phyloP scores from a whole-genome alignment of 108 stramenopile genomes.

The Aureococcus anophagefferens region DNA sequence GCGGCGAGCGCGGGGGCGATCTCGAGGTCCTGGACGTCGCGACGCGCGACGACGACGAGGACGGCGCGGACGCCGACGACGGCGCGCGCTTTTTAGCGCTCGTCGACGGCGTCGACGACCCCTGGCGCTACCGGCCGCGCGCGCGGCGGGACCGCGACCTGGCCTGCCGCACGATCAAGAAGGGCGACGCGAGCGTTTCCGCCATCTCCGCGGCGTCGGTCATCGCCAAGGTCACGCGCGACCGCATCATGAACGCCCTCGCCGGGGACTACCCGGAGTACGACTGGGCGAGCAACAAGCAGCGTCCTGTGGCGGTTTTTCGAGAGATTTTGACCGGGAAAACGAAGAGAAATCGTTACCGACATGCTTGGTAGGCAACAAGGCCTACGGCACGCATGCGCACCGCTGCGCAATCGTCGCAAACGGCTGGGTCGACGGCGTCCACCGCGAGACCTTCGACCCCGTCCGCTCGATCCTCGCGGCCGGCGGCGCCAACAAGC shows the following conservation, averaged over 20 bases:
- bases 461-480: neutral
- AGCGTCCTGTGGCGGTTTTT: too few species aligned
- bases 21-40: neutral
- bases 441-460: neutral
- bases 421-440: constrained; percentile 34
- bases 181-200: constrained; percentile 80
- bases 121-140: neutral
- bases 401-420: constrained; percentile 59
- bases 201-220: constrained; percentile 88
- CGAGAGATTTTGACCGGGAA: too few species aligned
- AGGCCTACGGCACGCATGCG: constrained; percentile 83
- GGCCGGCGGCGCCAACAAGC: too few species aligned
- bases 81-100: neutral
- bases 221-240: constrained; percentile 90
- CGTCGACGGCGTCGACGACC: neutral
- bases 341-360: too few species aligned
- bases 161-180: constrained; percentile 42
- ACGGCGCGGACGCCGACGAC: neutral
- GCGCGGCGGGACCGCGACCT: neutral
- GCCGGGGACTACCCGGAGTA: neutral
- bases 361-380: too few species aligned
- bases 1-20: neutral
- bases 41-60: neutral
- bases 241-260: constrained; percentile 58
- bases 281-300: constrained; percentile 49